Evolutionary conservation across 2,329 filamentous ascomycete species (phyloP).

Genomic region (Ophiosphaerella herpotricha): DNA sequence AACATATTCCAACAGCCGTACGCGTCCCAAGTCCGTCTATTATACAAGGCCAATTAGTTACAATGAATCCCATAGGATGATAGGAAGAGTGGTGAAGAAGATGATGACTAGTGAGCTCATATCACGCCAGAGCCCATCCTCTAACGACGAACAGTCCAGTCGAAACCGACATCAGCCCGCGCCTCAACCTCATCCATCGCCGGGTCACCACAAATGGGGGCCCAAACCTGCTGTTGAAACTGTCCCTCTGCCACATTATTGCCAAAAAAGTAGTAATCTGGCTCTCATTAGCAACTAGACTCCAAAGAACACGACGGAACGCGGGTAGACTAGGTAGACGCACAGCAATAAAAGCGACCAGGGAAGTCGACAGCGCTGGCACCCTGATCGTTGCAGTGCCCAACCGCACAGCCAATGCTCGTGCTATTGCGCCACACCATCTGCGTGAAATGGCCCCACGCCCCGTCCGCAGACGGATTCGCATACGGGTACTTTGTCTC

Average conservation of each 20-base stretch:
- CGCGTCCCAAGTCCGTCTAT: too few relatives aligned
- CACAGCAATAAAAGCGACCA: constrained; percentile 45
- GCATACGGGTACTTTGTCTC: constrained; percentile 42
- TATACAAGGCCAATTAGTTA: too few relatives aligned
- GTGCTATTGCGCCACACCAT: constrained; percentile 46
- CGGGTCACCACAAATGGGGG: constrained; percentile 34
- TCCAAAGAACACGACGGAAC: not conserved
- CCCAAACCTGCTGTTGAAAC: constrained; percentile 40
- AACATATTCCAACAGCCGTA: too few relatives aligned
- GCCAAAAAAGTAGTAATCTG: constrained; percentile 40
- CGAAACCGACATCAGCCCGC: constrained; percentile 19
- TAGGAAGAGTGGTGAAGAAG: not conserved
- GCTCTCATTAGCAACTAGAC: constrained; percentile 8
- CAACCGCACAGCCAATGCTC: constrained; percentile 43
- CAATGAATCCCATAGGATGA: not conserved
- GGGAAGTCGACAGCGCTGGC: constrained; percentile 23
- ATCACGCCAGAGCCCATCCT: not conserved
- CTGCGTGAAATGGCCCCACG: constrained; percentile 46
- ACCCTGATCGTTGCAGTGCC: constrained; percentile 30
- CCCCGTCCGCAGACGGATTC: constrained; percentile 31
- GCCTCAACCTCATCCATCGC: constrained; percentile 15
- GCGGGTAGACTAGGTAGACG: constrained; percentile 9
- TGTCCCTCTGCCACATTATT: constrained; percentile 38
- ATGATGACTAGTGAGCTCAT: too few relatives aligned
- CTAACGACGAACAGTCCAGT: constrained; percentile 14